Percentiles rank a stretch among this genome's conserved stretches.
Conservation (phyloP, 345 rosid species). For the Hevea brasiliensis region DNA sequence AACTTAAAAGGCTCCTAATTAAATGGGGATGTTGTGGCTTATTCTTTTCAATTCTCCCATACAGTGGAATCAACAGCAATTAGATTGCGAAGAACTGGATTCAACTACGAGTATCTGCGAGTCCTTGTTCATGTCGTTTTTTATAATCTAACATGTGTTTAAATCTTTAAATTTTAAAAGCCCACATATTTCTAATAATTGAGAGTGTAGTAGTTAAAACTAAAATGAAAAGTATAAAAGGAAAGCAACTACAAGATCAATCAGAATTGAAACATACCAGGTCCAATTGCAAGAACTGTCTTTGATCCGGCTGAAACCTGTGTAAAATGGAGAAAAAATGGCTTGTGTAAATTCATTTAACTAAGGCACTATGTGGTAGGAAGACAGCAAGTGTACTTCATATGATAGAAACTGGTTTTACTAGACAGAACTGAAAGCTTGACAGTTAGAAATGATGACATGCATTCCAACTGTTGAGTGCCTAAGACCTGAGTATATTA, state of each 20-base stretch:
- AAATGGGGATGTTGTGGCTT: neutral
- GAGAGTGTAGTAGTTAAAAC: neutral
- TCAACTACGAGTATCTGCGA: neutral
- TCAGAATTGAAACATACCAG: conserved; percentile 46
- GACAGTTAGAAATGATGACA: neutral
- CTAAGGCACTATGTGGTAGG: neutral
- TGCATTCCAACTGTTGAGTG: neutral
- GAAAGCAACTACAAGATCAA: conserved; percentile 10
- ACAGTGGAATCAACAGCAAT: neutral
- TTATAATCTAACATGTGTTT: neutral
- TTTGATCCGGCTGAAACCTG: conserved; percentile 87
- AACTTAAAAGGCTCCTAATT: neutral
- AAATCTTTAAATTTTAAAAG: neutral
- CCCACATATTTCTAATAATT: neutral
- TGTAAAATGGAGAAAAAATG: neutral
- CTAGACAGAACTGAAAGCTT: neutral
- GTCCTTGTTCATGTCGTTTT: neutral
- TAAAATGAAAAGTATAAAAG: neutral
- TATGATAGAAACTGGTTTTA: neutral
- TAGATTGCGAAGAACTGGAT: neutral
- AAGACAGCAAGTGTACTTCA: neutral
- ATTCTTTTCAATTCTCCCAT: neutral
- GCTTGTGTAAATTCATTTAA: too few species aligned
- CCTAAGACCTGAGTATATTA: neutral
- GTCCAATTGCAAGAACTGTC: conserved; percentile 89